Conservation (phyloP, 2,329 filamentous ascomycete species). For the Aspergillus clavatus region DNA sequence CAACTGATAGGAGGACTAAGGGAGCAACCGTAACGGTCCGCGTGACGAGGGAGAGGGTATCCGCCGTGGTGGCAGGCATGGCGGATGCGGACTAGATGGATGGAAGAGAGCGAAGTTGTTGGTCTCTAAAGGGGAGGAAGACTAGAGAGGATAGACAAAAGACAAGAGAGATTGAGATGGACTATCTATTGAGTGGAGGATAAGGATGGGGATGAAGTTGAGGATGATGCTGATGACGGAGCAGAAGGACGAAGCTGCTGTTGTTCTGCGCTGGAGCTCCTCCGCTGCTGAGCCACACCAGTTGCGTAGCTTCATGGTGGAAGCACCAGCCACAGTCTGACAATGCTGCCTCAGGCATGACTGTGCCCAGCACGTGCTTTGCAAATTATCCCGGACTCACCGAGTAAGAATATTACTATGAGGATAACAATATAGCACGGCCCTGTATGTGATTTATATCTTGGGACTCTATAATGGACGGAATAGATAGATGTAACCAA, state of each 20-base stretch:
- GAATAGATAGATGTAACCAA: too few species aligned
- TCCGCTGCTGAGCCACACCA: constrained; percentile 13
- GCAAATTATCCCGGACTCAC: too few species aligned
- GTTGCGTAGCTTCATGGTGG: constrained; percentile 3
- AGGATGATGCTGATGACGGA: constrained; percentile 7
- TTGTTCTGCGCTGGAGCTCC: constrained; percentile 11
- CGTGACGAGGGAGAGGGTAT: constrained; percentile 90
- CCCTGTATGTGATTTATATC: too few species aligned
- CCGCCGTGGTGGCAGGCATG: constrained; percentile 96
- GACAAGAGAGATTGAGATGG: background rate
- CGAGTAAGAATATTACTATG: too few species aligned
- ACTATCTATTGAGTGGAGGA: background rate
- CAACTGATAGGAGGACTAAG: constrained; percentile 92
- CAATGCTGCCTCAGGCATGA: constrained; percentile 12
- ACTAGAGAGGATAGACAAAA: constrained; percentile 4
- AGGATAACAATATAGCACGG: too few species aligned
- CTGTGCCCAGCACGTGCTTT: background rate
- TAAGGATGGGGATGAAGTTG: background rate
- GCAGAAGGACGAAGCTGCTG: constrained; percentile 2
- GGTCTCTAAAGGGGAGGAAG: background rate
- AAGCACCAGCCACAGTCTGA: background rate
- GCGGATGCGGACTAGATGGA: constrained; percentile 28
- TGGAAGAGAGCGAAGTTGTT: constrained; percentile 5
- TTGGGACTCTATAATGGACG: too few species aligned
- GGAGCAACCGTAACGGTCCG: constrained; percentile 95